These are phyloP conservation scores for Melampsora medusae DNA, from an alignment of 1,284 basidiomycete genomes.

Conservation along the genomic window DNA sequence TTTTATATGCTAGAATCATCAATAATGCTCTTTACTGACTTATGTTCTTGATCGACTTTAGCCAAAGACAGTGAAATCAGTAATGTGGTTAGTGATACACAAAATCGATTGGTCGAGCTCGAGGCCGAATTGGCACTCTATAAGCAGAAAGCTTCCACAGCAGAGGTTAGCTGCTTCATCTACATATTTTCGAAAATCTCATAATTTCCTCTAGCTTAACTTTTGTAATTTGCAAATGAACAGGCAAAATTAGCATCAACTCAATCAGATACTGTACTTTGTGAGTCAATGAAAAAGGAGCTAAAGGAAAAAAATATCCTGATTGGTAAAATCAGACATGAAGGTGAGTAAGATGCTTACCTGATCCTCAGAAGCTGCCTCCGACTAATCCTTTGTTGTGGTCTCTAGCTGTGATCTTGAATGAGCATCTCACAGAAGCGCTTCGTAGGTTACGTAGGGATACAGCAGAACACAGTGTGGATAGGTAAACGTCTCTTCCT, in stretches of 20 bases:
- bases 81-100: conserved; percentile 76
- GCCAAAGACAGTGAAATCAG: conserved; percentile 62
- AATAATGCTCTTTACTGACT: conserved; percentile 21
- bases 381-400: conserved; percentile 8
- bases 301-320: conserved; percentile 89
- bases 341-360: conserved; percentile 63
- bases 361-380: conserved; percentile 28
- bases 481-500: conserved; percentile 58
- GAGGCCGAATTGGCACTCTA: conserved; percentile 76
- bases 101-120: conserved; percentile 68
- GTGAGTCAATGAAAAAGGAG: conserved; percentile 75
- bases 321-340: conserved; percentile 88
- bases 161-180: conserved; percentile 65
- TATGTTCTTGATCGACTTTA: conserved; percentile 46
- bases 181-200: not conserved
- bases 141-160: conserved; percentile 77
- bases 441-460: conserved; percentile 84
- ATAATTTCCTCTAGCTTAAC: not conserved
- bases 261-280: conserved; percentile 66
- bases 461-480: conserved; percentile 82
- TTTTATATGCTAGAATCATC: not conserved
- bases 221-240: conserved; percentile 1
- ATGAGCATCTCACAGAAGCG: conserved; percentile 95
- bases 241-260: conserved; percentile 66
- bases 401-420: conserved; percentile 79